Base-by-base conservation (phyloP, 2,329 filamentous ascomycete species). In the Xylariaceae sp. region DNA sequence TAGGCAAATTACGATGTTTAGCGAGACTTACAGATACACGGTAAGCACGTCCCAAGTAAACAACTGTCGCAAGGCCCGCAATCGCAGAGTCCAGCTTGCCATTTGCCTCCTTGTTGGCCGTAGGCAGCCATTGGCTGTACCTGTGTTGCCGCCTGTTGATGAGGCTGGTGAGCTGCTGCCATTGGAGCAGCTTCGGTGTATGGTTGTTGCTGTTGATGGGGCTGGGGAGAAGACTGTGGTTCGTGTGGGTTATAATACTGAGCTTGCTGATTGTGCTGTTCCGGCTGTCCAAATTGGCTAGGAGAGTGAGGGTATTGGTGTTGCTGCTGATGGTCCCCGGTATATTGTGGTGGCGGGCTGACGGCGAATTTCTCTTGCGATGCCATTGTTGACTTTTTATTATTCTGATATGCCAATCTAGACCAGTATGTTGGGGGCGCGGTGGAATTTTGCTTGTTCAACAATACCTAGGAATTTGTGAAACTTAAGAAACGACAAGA, bases 41-140 rank as follows among this genome's bases (percentile, higher is more conserved):
- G 67, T 40, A 66, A 47, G 48, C 57, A 71, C 55, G 57, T 65
- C 11, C 55, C 57, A 34, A 66, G 51, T 31, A 65, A 47, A 49
- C 65, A 69, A 16, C 61, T 61, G 3, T 60, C 56, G 45, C 61
- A 66, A 9, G 65, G 65, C 22, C 57, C 51, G 54, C 66, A 69
- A 44, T 56, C 45, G 56, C 65, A 69, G 9, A 69, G 58, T 3
- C 58, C 56, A 17, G 59, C 54, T 40, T 68, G 65, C 65, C 65
- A 69, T 50, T 63, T 53, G 47, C 61, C 63, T 42, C 57, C 60
- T 53, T 28, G 56, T 50, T n/a, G 53, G 59, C 4, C 31, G 48
- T 22, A 46, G 49, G 11, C 39, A 39, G 4, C 44, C 47, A 33
- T 28, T 28, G 22, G 46, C 22, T 56, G 53, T 5, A 45, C 39